Percentiles rank a stretch among this genome's conserved stretches.
Evolutionary conservation across 2,329 filamentous ascomycete species (phyloP).

Genomic region (Exophiala bonariae): DNA sequence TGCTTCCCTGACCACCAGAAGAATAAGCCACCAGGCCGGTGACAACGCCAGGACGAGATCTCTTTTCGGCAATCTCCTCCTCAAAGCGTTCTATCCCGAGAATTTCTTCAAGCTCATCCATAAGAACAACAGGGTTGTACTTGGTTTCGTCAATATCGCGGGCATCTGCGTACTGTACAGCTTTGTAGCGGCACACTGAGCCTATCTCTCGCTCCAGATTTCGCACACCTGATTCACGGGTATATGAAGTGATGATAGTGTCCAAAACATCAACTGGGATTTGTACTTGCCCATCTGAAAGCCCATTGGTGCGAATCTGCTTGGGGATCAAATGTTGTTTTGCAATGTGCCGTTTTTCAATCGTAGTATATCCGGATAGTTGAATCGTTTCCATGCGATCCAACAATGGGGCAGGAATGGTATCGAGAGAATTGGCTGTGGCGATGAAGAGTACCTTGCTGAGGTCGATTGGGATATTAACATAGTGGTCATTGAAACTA

Average conservation of each 20-base stretch:
- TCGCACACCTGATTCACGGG: conserved; percentile 91
- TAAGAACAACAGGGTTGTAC: conserved; percentile 72
- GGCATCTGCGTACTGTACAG: conserved; percentile 90
- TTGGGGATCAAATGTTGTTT: conserved; percentile 92
- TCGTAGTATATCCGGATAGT: conserved; percentile 90
- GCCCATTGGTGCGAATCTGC: conserved; percentile 87
- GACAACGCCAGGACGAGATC: conserved; percentile 81
- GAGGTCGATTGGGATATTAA: conserved; percentile 91
- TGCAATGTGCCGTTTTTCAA: conserved; percentile 96
- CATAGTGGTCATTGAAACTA: conserved; percentile 92
- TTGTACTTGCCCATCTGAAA: conserved; percentile 70
- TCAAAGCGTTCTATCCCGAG: conserved; percentile 92
- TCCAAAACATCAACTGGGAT: conserved; percentile 83
- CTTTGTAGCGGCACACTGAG: conserved; percentile 90
- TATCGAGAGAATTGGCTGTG: conserved; percentile 91
- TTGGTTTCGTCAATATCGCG: conserved; percentile 61
- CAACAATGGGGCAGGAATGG: conserved; percentile 87
- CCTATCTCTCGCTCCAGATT: conserved; percentile 96
- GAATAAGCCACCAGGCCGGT: conserved; percentile 95
- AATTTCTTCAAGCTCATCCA: conserved; percentile 84
- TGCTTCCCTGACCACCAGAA: conserved; percentile 88
- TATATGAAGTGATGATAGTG: conserved; percentile 95
- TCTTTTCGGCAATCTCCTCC: conserved; percentile 90
- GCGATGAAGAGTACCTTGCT: conserved; percentile 98
- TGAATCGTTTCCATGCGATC: conserved; percentile 97